phyloP scores from a whole-genome alignment of 2,329 filamentous ascomycete species.

The Scedosporium boydii region DNA sequence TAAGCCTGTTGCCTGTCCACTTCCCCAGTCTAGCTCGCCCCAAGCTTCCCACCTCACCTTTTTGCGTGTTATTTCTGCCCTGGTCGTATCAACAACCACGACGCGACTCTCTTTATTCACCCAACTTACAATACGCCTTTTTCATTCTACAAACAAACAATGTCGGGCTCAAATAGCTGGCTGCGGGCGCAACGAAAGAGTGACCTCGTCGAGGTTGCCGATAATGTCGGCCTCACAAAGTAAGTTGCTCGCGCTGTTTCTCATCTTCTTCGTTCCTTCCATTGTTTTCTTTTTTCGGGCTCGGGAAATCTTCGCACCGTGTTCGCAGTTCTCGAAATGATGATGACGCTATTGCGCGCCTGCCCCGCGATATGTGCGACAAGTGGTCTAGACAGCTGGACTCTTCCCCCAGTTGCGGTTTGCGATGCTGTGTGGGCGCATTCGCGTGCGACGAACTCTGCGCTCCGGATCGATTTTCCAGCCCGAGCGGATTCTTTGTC shows the following conservation, averaged over 20 bases:
- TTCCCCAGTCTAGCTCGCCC: neutral
- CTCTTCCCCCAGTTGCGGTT: neutral
- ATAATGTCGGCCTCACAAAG: constrained; percentile 61
- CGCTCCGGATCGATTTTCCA: too few relatives aligned
- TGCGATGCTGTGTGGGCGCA: neutral
- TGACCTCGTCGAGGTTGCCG: constrained; percentile 66
- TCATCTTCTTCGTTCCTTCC: neutral
- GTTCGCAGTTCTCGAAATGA: neutral
- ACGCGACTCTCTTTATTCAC: neutral
- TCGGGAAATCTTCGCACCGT: neutral
- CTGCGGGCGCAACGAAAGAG: constrained; percentile 74
- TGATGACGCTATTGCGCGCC: neutral
- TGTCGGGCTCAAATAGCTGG: constrained; percentile 59
- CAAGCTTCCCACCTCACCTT: neutral
- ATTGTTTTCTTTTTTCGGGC: neutral
- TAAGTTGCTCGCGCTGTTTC: constrained; percentile 31
- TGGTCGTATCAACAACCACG: neutral
- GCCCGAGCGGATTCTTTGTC: too few relatives aligned
- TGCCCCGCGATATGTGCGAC: neutral
- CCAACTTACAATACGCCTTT: neutral
- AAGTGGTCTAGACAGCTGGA: neutral
- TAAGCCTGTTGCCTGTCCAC: neutral
- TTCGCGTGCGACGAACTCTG: neutral
- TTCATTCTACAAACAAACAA: constrained; percentile 18
- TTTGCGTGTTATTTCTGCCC: neutral